phyloP scores from a whole-genome alignment of 805 yeast genomes.

The Tetrapisispora pingtungensis region DNA sequence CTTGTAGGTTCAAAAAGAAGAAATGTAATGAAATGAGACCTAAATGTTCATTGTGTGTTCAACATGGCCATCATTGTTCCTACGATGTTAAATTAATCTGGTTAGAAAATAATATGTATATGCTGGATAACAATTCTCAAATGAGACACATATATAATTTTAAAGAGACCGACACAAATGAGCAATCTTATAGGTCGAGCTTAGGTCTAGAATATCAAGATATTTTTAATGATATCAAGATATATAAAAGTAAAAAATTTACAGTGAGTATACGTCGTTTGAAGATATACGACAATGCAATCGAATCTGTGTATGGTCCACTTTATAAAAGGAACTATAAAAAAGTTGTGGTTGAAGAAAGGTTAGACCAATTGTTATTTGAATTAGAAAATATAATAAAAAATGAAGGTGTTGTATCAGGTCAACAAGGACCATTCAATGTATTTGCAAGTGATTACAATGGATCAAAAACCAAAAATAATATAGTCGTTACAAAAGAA shows the following conservation, averaged over 20 bases:
- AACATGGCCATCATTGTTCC: slow-evolving; percentile 20
- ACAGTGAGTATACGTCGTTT: slow-evolving; percentile 26
- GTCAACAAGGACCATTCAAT: slow-evolving; percentile 13
- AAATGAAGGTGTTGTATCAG: background rate
- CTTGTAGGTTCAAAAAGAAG: slow-evolving; percentile 26
- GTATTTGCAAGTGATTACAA: slow-evolving; percentile 3
- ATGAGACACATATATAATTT: background rate
- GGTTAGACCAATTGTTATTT: slow-evolving; percentile 10
- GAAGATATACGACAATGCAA: slow-evolving; percentile 22
- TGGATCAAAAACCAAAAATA: background rate
- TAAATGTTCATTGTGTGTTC: slow-evolving; percentile 20
- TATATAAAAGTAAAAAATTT: slow-evolving; percentile 12
- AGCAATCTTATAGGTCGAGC: background rate
- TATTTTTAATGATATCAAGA: background rate
- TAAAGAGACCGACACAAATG: slow-evolving; percentile 1
- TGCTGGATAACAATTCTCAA: background rate
- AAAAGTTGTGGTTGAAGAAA: slow-evolving; percentile 17
- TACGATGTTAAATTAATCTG: slow-evolving; percentile 26
- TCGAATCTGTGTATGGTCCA: slow-evolving; percentile 16
- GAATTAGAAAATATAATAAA: slow-evolving; percentile 6
- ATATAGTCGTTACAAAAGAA: background rate
- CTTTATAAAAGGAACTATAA: slow-evolving; percentile 7
- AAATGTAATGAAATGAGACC: slow-evolving; percentile 26
- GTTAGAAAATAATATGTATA: slow-evolving; percentile 20
- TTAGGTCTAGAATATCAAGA: background rate